phyloP scores from a whole-genome alignment of 768 basidiomycete species.

The Boletus rufocinnamomeus region DNA sequence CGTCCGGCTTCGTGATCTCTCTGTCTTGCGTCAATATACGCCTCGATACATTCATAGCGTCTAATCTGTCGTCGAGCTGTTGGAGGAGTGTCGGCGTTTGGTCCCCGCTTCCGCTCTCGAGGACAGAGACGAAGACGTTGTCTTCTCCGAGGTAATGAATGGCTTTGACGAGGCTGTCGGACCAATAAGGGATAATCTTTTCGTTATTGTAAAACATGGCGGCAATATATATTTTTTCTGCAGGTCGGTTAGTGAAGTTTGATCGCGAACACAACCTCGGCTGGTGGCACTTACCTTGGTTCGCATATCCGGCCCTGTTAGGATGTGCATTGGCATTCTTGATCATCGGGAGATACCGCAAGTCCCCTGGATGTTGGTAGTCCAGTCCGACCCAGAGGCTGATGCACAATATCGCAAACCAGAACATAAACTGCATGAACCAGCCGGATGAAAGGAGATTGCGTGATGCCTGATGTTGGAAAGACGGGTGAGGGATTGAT shows the following conservation, averaged over 20 bases:
- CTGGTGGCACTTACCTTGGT: conserved; percentile 7
- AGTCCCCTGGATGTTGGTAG: conserved; percentile 10
- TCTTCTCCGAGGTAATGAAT: conserved; percentile 43
- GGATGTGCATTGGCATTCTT: conserved; percentile 16
- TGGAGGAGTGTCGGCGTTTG: conserved; percentile 12
- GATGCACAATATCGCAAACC: conserved; percentile 2
- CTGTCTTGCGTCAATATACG: conserved; percentile 17
- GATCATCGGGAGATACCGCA: conserved; percentile 17
- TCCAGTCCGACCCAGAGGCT: conserved; percentile 9
- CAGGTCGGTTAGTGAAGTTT: neutral
- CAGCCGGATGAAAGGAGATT: neutral
- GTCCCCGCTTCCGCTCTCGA: conserved; percentile 39
- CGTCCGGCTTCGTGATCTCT: conserved; percentile 9
- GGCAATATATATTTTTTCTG: conserved; percentile 22
- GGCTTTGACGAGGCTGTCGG: conserved; percentile 33
- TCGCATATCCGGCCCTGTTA: conserved; percentile 16
- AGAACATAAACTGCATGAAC: neutral
- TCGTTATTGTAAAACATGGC: conserved; percentile 45
- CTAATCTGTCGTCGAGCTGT: conserved; percentile 12
- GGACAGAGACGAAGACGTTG: conserved; percentile 45
- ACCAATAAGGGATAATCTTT: conserved; percentile 42
- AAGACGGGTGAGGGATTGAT: neutral
- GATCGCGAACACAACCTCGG: no score
- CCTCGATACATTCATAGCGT: conserved; percentile 12
- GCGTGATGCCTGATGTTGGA: neutral